Conservation (phyloP, 176 grass and related monocot genomes). For the Musa beccarii region DNA sequence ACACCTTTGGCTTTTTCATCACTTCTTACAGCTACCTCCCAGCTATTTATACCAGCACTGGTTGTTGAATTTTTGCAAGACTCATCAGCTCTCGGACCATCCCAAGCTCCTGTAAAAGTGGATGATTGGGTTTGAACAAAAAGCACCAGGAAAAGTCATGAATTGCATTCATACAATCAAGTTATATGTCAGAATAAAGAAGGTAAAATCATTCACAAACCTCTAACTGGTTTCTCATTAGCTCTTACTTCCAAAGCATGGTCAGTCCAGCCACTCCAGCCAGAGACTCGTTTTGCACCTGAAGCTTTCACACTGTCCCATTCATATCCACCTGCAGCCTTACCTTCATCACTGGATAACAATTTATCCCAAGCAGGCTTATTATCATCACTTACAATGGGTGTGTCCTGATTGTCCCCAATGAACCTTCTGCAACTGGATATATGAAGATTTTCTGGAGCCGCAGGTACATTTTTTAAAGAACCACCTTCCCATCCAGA, state of each 20-base stretch:
- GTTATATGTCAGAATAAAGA: background rate
- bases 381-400: constrained; percentile 4
- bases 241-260: background rate
- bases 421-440: too few species aligned
- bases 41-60: background rate
- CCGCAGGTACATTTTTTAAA: too few species aligned
- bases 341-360: background rate
- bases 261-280: too few species aligned
- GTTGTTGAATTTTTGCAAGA: background rate
- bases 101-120: background rate
- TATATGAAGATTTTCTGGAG: too few species aligned
- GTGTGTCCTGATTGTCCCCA: too few species aligned
- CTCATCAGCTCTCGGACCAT: background rate
- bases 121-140: background rate
- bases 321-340: background rate
- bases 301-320: background rate
- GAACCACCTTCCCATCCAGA: too few species aligned
- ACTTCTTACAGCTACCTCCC: background rate
- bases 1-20: background rate
- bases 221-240: background rate
- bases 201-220: background rate
- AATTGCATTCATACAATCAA: background rate
- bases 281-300: background rate
- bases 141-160: background rate
- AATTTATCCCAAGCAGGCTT: background rate